Percentiles rank a stretch among this genome's conserved stretches.
Evolutionary conservation across 257 asterid species (phyloP).

Genomic region (Forsythia viridissima): DNA sequence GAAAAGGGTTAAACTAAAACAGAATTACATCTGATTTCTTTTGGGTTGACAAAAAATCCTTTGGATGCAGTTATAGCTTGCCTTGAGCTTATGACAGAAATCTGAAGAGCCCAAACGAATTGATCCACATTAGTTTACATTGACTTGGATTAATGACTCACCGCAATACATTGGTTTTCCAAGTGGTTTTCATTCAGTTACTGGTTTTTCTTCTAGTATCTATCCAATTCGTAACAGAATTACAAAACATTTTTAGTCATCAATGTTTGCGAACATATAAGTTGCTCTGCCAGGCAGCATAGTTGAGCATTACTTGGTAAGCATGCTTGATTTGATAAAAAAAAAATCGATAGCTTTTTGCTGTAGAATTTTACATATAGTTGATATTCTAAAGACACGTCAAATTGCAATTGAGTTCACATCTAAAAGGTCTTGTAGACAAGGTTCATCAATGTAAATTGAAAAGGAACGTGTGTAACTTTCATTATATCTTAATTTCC

Average conservation of each 20-base stretch:
- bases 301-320: neutral
- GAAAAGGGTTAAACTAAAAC: neutral
- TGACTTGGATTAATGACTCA: too few relatives aligned
- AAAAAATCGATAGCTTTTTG: neutral
- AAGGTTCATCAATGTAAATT: neutral
- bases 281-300: neutral
- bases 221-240: neutral
- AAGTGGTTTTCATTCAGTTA: neutral
- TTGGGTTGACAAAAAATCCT: neutral
- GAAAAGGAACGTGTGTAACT: neutral
- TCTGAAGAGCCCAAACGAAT: neutral
- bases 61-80: neutral
- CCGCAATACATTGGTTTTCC: too few relatives aligned
- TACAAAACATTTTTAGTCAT: neutral
- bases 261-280: neutral
- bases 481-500: neutral
- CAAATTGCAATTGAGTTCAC: neutral
- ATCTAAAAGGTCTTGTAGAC: neutral
- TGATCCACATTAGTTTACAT: neutral
- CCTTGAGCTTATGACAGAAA: neutral
- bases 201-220: neutral
- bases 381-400: neutral
- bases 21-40: neutral
- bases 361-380: neutral
- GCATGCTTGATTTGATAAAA: neutral